These are phyloP conservation scores for Aspergillus mulundensis DNA, from an alignment of 495 filamentous ascomycete genomes.

Conservation along the genomic window DNA sequence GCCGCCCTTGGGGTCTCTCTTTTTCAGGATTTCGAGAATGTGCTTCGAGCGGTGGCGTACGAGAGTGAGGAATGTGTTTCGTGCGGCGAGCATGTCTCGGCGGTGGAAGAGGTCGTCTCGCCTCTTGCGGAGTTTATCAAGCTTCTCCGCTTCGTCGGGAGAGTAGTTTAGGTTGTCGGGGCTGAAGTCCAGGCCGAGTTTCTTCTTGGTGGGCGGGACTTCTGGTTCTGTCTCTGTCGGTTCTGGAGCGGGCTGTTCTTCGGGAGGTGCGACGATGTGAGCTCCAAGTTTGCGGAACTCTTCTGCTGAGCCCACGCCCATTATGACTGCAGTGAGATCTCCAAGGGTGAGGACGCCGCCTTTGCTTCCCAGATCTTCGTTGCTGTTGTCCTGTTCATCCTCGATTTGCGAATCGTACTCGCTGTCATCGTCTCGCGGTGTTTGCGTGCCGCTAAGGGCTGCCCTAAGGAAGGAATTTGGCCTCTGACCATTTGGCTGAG, in stretches of 20 bases:
- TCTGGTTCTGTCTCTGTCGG: neutral
- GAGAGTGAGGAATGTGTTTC: constrained; percentile 42
- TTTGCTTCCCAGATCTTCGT: constrained; percentile 47
- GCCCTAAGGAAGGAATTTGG: constrained; percentile 11
- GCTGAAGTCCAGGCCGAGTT: constrained; percentile 52
- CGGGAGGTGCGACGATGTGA: constrained; percentile 39
- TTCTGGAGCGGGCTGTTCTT: constrained; percentile 14
- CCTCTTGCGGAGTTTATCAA: constrained; percentile 40
- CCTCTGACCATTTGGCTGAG: constrained; percentile 13
- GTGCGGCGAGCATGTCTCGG: constrained; percentile 41
- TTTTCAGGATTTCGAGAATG: constrained; percentile 44
- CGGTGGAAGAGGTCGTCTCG: constrained; percentile 37
- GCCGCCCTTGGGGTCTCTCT: constrained; percentile 46
- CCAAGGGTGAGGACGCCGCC: constrained; percentile 54
- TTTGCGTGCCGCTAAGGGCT: neutral
- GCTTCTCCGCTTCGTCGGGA: constrained; percentile 34
- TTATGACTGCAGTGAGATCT: constrained; percentile 54
- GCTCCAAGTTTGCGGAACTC: constrained; percentile 59
- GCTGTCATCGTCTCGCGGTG: constrained; percentile 10
- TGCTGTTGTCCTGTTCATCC: constrained; percentile 28
- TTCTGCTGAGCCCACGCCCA: constrained; percentile 41
- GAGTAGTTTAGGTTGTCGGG: constrained; percentile 35
- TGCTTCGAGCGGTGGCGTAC: constrained; percentile 41
- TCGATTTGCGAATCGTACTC: constrained; percentile 9
- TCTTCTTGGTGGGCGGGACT: constrained; percentile 64